Conservation (phyloP, 441 rosid species). For the Rhodomyrtus psidioides region DNA sequence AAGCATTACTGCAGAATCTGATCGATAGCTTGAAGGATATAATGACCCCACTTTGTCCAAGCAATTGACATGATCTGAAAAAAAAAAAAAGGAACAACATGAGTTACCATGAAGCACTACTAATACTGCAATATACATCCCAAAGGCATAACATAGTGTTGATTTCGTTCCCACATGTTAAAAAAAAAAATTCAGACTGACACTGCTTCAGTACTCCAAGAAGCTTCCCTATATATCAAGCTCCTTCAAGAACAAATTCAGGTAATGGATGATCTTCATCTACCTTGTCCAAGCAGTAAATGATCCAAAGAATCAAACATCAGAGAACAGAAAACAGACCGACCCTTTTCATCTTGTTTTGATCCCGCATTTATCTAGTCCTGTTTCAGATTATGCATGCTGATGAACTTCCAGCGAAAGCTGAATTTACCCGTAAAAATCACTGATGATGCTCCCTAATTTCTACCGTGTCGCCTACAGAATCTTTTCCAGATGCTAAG, state of each 20-base stretch:
- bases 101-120: too few relatives aligned
- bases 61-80: too few relatives aligned
- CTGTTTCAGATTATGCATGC: background rate
- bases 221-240: conserved; percentile 49
- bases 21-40: too few relatives aligned
- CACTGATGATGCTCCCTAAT: background rate
- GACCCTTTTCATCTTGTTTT: background rate
- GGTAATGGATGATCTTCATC: conserved; percentile 17
- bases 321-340: too few relatives aligned
- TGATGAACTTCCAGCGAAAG: background rate
- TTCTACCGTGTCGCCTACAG: background rate
- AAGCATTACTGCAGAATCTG: too few relatives aligned
- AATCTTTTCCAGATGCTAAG: conserved; percentile 32
- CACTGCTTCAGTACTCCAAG: conserved; percentile 73
- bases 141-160: too few relatives aligned
- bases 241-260: conserved; percentile 55
- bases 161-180: background rate
- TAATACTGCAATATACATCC: too few relatives aligned
- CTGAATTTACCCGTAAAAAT: background rate
- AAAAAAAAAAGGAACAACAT: too few relatives aligned
- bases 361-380: background rate
- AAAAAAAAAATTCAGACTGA: conserved; percentile 38
- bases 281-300: background rate
- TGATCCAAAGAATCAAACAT: background rate
- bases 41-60: too few relatives aligned